Base-by-base conservation (phyloP, 2,329 filamentous ascomycete genomes). In the Aplosporella prunicola region DNA sequence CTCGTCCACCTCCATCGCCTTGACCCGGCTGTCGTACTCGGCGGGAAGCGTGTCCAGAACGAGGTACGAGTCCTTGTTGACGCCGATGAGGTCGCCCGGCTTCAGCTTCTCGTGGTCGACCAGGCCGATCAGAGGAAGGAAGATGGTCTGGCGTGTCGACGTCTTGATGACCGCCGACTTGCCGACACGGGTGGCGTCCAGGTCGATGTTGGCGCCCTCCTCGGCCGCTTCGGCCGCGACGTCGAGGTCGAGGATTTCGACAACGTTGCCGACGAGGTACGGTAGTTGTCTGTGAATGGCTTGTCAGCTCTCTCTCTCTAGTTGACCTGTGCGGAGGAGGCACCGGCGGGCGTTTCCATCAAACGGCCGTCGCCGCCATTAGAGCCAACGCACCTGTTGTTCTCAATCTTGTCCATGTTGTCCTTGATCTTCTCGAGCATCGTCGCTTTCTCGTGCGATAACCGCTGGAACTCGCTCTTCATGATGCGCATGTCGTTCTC, bases 351-450 rank as follows among this genome's bases (percentile, higher is more conserved):
- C 16, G 26, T 7, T 14, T 4, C n/a, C 9, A 17, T 8, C 22
- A 24, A 24, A 24, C 22, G 22, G 22, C 8, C 22, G 22, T 8
- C 22, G 22, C 41, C 35, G 15, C 16, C 23, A 33, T 9, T 20
- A 30, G n/a, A 20, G 17, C 9, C 9, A 31, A 51, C 72, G 49
- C 69, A 93, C 88, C 87, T 78, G 71, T 98, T 98, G 67, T 98
- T 96, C 50, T 93, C 88, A 55, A 98, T 98, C 76, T 98, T 98
- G 51, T 98, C 93, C 55, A 85, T 68, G 57, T 98, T 98, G 60
- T 98, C 91, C 73, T 95, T 96, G 64, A 98, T 96, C 72, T 95
- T 96, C 64, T 96, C 89, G 41, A 80, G 79, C 91, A 98, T 98
- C 32, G 85, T 80, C 33, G 82, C 78, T 68, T 94, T 94, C 67